Evolutionary conservation across 257 asterid genomes (phyloP).

Genomic region (Nyctanthes arbortristis): DNA sequence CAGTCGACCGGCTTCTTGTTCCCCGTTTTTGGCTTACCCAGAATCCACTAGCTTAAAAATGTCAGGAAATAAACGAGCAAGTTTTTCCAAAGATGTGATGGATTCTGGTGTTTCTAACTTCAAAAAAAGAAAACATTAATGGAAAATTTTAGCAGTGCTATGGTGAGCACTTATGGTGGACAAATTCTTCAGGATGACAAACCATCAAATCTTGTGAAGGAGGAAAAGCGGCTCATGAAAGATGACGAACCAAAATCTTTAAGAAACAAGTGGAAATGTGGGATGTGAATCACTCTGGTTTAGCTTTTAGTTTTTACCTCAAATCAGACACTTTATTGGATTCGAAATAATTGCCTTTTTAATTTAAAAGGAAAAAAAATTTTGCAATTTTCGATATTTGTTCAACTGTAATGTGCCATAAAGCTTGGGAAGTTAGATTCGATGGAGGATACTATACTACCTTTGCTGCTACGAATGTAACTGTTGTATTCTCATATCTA

Average conservation of each 20-base stretch:
- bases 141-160: constrained; percentile 18
- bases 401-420: constrained; percentile 1
- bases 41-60: constrained; percentile 41
- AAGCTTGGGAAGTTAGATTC: constrained; percentile 9
- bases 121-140: constrained; percentile 39
- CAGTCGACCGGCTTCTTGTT: constrained; percentile 38
- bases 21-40: constrained; percentile 77
- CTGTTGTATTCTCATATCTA: constrained; percentile 54
- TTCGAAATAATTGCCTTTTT: neutral
- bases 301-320: constrained; percentile 17
- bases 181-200: constrained; percentile 24
- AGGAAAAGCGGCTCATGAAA: constrained; percentile 36
- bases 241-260: constrained; percentile 31
- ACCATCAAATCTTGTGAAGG: constrained; percentile 24
- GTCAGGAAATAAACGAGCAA: constrained; percentile 41
- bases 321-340: constrained; percentile 21
- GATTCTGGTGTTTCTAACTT: constrained; percentile 25
- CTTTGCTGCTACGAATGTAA: constrained; percentile 6
- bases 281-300: constrained; percentile 16
- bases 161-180: constrained; percentile 16
- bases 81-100: constrained; percentile 22
- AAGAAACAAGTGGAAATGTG: constrained; percentile 38
- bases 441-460: neutral
- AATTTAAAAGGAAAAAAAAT: too few species aligned
- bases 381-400: constrained; percentile 10